Percentiles rank a stretch among this genome's conserved stretches.
phyloP scores from a whole-genome alignment of 164 flowering plant genomes.

The Vitis rotundifolia region DNA sequence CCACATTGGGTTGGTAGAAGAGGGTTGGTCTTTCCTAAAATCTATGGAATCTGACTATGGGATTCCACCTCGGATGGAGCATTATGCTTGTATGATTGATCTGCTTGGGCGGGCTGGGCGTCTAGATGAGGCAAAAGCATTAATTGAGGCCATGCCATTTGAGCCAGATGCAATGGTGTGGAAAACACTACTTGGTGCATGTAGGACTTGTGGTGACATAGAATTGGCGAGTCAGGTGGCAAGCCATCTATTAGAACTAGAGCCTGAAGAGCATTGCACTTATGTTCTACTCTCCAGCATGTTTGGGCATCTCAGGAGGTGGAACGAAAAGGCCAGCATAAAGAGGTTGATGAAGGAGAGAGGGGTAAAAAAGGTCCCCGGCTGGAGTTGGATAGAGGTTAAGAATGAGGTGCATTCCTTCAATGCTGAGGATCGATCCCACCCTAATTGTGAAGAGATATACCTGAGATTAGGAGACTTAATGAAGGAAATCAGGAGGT shows the following conservation, averaged over 20 bases:
- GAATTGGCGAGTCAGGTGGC: slow-evolving; percentile 64
- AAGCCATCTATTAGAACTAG: slow-evolving; percentile 46
- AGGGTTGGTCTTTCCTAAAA: slow-evolving; percentile 48
- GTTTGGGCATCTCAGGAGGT: slow-evolving; percentile 59
- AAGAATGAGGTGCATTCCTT: slow-evolving; percentile 62
- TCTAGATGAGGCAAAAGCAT: slow-evolving; percentile 55
- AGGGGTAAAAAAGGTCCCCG: slow-evolving; percentile 81
- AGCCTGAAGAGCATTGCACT: slow-evolving; percentile 81
- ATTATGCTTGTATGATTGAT: slow-evolving; percentile 86
- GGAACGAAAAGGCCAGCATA: slow-evolving; percentile 72
- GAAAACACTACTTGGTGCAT: slow-evolving; percentile 80
- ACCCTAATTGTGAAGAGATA: slow-evolving; percentile 48
- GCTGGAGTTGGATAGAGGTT: slow-evolving; percentile 92
- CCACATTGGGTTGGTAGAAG: slow-evolving; percentile 72
- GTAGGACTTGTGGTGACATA: slow-evolving; percentile 68
- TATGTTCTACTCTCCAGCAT: slow-evolving; percentile 77
- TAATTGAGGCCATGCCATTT: slow-evolving; percentile 74
- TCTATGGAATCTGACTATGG: slow-evolving; percentile 67
- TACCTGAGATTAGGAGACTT: slow-evolving; percentile 37
- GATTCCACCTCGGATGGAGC: slow-evolving; percentile 73
- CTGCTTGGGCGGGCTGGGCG: slow-evolving; percentile 77
- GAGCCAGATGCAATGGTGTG: slow-evolving; percentile 73
- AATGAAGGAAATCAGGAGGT: slow-evolving; percentile 46
- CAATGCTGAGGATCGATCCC: slow-evolving; percentile 70
- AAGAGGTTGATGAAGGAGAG: slow-evolving; percentile 75